phyloP scores from a whole-genome alignment of 2,329 filamentous ascomycete genomes.

The Didymella segeticola region DNA sequence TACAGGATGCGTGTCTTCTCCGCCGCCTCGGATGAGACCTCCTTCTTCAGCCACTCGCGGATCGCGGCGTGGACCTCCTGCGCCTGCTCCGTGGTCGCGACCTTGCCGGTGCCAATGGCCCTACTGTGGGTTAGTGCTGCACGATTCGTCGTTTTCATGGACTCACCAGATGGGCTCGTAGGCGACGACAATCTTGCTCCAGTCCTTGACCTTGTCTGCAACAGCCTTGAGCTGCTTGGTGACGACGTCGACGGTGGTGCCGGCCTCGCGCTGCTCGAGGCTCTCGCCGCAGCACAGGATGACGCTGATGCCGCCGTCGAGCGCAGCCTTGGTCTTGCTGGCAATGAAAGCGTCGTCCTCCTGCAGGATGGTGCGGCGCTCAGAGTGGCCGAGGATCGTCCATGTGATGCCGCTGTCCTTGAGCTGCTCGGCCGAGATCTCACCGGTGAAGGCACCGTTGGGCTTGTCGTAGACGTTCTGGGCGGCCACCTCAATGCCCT shows the following conservation, averaged over 20 bases:
- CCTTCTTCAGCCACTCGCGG: constrained; percentile 79
- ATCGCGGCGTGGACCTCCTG: constrained; percentile 72
- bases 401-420: constrained; percentile 88
- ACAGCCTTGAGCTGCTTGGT: constrained; percentile 86
- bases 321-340: constrained; percentile 90
- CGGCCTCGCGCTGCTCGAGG: constrained; percentile 86
- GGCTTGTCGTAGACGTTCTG: constrained; percentile 99
- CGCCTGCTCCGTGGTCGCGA: constrained; percentile 52
- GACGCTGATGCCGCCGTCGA: constrained; percentile 85
- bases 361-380: constrained; percentile 87
- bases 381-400: constrained; percentile 92
- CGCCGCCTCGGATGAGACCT: constrained; percentile 77
- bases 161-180: constrained; percentile 97
- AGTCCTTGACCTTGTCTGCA: constrained; percentile 79
- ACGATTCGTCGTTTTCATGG: background rate
- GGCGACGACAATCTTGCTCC: constrained; percentile 93
- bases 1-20: constrained; percentile 94
- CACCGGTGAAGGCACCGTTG: constrained; percentile 95
- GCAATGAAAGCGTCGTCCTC: constrained; percentile 86
- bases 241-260: constrained; percentile 85
- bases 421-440: constrained; percentile 91
- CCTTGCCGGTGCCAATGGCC: constrained; percentile 79
- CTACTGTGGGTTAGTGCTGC: constrained; percentile 42
- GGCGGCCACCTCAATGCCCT: constrained; percentile 82
- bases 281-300: constrained; percentile 98